Base-by-base conservation (phyloP, 371 early-diverging fungal species). In the Capillidium rhysosporum region DNA sequence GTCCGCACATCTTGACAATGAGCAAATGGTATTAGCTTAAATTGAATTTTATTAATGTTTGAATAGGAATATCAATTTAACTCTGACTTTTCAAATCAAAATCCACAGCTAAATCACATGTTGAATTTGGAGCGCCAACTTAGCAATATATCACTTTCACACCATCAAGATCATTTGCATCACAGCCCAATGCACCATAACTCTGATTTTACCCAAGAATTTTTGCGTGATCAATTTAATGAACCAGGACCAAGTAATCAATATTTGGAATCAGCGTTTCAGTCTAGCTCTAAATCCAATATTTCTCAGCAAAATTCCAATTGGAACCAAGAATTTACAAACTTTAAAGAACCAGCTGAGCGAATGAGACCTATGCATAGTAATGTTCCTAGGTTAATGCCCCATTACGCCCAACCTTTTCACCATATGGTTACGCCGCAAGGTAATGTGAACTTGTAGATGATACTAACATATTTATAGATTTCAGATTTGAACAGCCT, bases 341-440 rank as follows among this genome's bases (percentile, higher is more conserved):
- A 58, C 63, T 23, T 61, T 61, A 7, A 49, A 56, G 45, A 31
- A 43, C 26, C 12, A 41, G 56, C 4, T 78, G 75, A 77, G 69
- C 69, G 8, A 56, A 63, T n/a, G 80, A 79, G 60, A 76, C 78
- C 59, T 60, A 65, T 28, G 61, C 62, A 41, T 46, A 61, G 40
- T 59, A 64, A 55, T 51, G 31, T 18, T 24, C n/a, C 21, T 51
- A 49, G 38, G 44, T 49, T 43, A 41, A 53, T 46, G 49, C 43
- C 43, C 18, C 21, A 34, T 4, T 21, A 43, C 43, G 21, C 21
- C 21, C 43, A 21, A 7, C 43, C 43, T 43, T 43, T 43, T 18
- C 16, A 18, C 7, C 43, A 14, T 7, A 43, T 43, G 43, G 43
- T 21, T 21, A 14, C 18, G 7, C 48, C 25, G 5, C 16, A 16